Evolutionary conservation across 1,284 basidiomycete species (phyloP).

Genomic region (Cutaneotrichosporon sp.): DNA sequence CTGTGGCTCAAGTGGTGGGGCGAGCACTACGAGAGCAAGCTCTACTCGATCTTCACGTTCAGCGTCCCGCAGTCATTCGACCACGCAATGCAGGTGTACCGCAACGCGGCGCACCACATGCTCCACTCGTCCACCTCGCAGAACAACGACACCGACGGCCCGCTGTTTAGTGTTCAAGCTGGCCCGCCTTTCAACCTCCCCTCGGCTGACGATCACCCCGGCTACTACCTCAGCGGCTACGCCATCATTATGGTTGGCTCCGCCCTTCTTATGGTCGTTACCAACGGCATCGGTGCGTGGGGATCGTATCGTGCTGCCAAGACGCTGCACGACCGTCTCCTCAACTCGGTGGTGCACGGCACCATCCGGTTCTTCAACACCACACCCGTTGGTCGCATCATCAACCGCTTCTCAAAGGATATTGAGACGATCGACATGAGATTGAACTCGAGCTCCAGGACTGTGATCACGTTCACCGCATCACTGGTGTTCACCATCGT

Average conservation of each 20-base stretch:
- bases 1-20: slow-evolving; percentile 71
- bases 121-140: slow-evolving; percentile 26
- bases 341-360: slow-evolving; percentile 40
- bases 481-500: slow-evolving; percentile 67
- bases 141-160: neutral
- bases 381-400: slow-evolving; percentile 61
- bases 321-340: slow-evolving; percentile 45
- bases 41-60: slow-evolving; percentile 29
- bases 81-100: slow-evolving; percentile 17
- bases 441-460: slow-evolving; percentile 68
- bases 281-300: slow-evolving; percentile 46
- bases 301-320: slow-evolving; percentile 60
- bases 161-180: slow-evolving; percentile 13
- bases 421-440: slow-evolving; percentile 75
- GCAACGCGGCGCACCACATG: slow-evolving; percentile 32
- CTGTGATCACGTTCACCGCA: slow-evolving; percentile 71
- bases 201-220: slow-evolving; percentile 50
- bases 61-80: slow-evolving; percentile 1
- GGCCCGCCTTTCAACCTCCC: slow-evolving; percentile 20
- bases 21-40: slow-evolving; percentile 40
- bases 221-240: slow-evolving; percentile 55
- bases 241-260: slow-evolving; percentile 38
- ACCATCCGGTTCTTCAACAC: slow-evolving; percentile 53
- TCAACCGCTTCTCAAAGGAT: slow-evolving; percentile 78
- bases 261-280: slow-evolving; percentile 41